Evolutionary conservation across 441 rosid species (phyloP), one percentile per base, ranked within the genome.

Genomic region (Gossypium davidsonii): DNA sequence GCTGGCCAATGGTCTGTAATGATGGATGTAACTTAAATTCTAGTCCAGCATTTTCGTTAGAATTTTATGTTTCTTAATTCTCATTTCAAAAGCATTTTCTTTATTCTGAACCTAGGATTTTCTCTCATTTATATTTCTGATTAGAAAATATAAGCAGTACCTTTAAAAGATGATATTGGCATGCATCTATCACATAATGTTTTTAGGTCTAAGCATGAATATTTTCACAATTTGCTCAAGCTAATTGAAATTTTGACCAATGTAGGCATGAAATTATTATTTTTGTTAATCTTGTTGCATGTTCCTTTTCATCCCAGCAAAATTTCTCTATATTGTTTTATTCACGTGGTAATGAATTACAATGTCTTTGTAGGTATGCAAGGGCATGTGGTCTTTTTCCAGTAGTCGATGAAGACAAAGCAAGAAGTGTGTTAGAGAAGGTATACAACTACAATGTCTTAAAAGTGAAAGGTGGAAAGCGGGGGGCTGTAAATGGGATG

Each of bases 401-500:
- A 3, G 87, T 89, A 70, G 90, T 89, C 42, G 97, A 92, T 49
- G 83, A 88, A 70, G 86, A 77, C 48, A 85, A 92, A 76, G 96
- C 89, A 20, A 85, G 76, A 74, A 80, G 75, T 31, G 86, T 97
- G 9, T 60, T 92, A 66, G 91, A 86, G 79, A 94, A 74, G 79
- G 87, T 94, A 46, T 92, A 84, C 71, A 85, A 86, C 44, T 89
- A 76, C 84, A 94, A 94, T 71, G 92, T 94, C 70, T 77, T 90
- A 79, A 94, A 89, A 91, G 83, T 86, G 79, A 89, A 87, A 78
- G 90, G 80, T 17, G 98, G 97, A 52, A 90, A 78, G 76, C 85
- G 87, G 17, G 98, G 98, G 55, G 98, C 98, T 7, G 85, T 92
- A 42, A 94, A 94, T 9, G 98, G 97, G 56, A 94, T 94, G 98